Evolutionary conservation across 2,329 filamentous ascomycete genomes (phyloP), one percentile per base, ranked within the genome.

Genomic region (Fusarium sp.): DNA sequence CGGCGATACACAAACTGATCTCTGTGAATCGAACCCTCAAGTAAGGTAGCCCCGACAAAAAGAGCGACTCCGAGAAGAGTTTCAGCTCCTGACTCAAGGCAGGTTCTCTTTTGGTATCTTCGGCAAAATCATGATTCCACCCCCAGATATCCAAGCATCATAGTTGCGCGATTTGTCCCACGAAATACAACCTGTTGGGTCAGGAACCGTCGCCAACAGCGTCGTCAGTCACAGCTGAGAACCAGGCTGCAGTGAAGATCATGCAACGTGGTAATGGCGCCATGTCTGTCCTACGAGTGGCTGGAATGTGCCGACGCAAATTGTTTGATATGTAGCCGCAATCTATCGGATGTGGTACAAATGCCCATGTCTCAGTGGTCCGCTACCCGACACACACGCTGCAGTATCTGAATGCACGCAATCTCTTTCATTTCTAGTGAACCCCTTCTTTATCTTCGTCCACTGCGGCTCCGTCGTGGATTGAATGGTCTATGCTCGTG

Each of bases 391-490:
- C 27, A 30, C 27, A 32, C 27, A n/a, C 27, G 27, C 25, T n/a
- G 48, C 48, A 52, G 8, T n/a, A 30, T 30, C 16, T 18, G 18
- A 14, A 57, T 57, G n/a, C 30, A 18, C 35, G 57, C 13, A 30
- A 58, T 39, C 16, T 37, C 8, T 9, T 7, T 7, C 34, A 58
- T 35, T n/a, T 56, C 10, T 5, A 23, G 11, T 30, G 34, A 59
- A 18, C 52, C 32, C 32, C 34, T 27, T 20, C 35, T 41, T 7
- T 13, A 25, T 35, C 30, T 34, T 27, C 34, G 16, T 13, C 18
- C 35, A 30, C 18, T 60, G 57, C 57, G 37, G 57, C 27, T 60
- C 57, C 57, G 57, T 41, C 37, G 56, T 59, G 56, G n/a, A 23
- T 41, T 41, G n/a, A 16, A 32, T 43, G 57, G 25, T 16, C 57